Evolutionary conservation across 106 monocot species (phyloP), one percentile per base, ranked within the genome.

Genomic region (Allium fistulosum): DNA sequence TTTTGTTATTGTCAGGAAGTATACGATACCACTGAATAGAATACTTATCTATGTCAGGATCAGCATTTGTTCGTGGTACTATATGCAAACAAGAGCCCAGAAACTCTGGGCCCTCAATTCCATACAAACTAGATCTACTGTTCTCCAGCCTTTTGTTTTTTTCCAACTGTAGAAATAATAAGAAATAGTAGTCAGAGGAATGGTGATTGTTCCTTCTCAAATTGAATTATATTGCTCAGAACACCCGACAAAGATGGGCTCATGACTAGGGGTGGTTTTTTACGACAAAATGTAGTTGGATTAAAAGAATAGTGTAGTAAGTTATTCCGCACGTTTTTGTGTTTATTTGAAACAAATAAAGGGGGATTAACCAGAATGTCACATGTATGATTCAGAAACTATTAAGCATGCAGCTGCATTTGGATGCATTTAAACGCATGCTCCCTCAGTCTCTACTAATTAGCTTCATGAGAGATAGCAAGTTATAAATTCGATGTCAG

Each of bases 11-110:
- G 72, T 84, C 80, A 68, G 77, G 70, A 7, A 67, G 61, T 14
- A 89, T 49, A 51, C 90, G 90, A n/a, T 80, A 94, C 94, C 94
- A 94, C 22, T 84, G 86, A 69, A 90, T 78, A 53, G 74, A 78
- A 74, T 70, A 84, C 62, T 55, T 87, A 45, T 79, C 80, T 52
- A 82, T 69, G 64, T 82, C 73, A 16, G 79, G 75, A 68, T 67
- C 67, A 67, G 67, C 22, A 61, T 75, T 73, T 37, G 47, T 58
- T 70, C 51, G 70, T 74, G 80, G 57, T 49, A 76, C 63, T 49
- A 90, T 79, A 10, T 27, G 63, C 75, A 94, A 84, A 67, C 75
- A 82, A 37, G 94, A 87, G 2, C 94, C 89, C 53, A 94, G 69
- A 75, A 65, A 78, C 80, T 90, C 87, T 62, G 72, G 61, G 60